Conservation (phyloP, 768 basidiomycete species). For the Boletus rufocinnamomeus region DNA sequence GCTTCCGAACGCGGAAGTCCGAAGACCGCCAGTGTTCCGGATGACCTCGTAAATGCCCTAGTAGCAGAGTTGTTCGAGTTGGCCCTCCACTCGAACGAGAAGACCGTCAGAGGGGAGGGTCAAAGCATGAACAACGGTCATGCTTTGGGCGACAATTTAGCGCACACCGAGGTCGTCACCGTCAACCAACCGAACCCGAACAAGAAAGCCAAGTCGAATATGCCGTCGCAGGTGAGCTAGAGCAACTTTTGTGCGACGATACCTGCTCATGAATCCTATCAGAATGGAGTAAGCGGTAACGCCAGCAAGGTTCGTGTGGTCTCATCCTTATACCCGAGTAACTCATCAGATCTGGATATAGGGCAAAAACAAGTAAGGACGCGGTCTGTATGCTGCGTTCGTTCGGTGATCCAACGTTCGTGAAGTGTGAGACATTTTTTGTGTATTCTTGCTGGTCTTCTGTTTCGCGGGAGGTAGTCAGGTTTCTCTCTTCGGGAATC, state of each 20-base stretch:
- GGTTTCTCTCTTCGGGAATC: not conserved
- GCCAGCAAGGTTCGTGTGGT: conserved; percentile 3
- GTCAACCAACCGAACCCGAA: not conserved
- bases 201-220: not conserved
- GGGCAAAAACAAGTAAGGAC: not conserved
- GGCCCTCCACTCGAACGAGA: conserved; percentile 6
- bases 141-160: not conserved
- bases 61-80: conserved; percentile 38
- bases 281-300: not conserved
- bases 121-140: conserved; percentile 8
- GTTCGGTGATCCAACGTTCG: not conserved
- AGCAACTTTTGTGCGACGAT: not conserved
- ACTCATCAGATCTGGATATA: conserved; percentile 6
- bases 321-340: not conserved
- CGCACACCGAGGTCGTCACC: not conserved
- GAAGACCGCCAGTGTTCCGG: conserved; percentile 26
- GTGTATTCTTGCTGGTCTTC: not conserved
- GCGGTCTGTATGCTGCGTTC: not conserved
- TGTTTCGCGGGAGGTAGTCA: not conserved
- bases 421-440: not conserved
- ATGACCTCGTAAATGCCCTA: conserved; percentile 30
- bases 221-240: conserved; percentile 2
- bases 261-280: not conserved
- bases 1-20: conserved; percentile 37
- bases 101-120: conserved; percentile 1